Base-by-base conservation (phyloP, 805 yeast genomes). In the Saturnispora halmiae region DNA sequence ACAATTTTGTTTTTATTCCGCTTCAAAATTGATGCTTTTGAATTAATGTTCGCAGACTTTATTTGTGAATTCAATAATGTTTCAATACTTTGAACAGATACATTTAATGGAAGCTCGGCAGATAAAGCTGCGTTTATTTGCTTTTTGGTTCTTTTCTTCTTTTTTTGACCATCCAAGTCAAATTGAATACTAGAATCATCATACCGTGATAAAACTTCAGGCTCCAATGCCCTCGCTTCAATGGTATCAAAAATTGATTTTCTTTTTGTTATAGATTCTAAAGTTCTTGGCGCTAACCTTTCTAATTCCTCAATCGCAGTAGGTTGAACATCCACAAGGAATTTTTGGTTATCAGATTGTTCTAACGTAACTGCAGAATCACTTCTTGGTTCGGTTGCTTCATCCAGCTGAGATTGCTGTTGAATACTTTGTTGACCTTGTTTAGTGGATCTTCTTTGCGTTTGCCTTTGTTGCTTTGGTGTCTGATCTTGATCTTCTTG, bases 1-100 rank as follows among this genome's bases (percentile, higher is more conserved):
- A 58, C 34, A 6, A 53, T 36, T 38, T 48, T 52, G 36, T 57
- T 53, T 36, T 52, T 56, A 26, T 50, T 50, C 26, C 52, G 50
- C 30, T 47, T 53, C 31, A 46, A 46, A 6, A 51, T 25, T 6
- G 56, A 44, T 18, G 49, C 48, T 22, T 54, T 54, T 8, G 61
- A 55, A 19, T 46, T 51, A 3, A 54, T 45, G 22, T 54, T 46
- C 15, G 47, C 44, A 9, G 52, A 41, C 40, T 51, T 52, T 18
- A 51, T 46, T 37, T 54, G 58, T 6, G 49, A 41, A 43, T 54
- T 55, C 21, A 56, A 32, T 16, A 50, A 42, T 3, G 44, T 34
- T 30, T 54, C 55, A 30, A 57, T 45, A 26, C 46, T 46, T 6
- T 39, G 27, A 14, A 49, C 26, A 11, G 38, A 49, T 21, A 49